A percentile compares a stretch with the other conserved stretches of the same genome.
Conservation (phyloP, 1,284 basidiomycete genomes). For the Ceratobasidium sp. region DNA sequence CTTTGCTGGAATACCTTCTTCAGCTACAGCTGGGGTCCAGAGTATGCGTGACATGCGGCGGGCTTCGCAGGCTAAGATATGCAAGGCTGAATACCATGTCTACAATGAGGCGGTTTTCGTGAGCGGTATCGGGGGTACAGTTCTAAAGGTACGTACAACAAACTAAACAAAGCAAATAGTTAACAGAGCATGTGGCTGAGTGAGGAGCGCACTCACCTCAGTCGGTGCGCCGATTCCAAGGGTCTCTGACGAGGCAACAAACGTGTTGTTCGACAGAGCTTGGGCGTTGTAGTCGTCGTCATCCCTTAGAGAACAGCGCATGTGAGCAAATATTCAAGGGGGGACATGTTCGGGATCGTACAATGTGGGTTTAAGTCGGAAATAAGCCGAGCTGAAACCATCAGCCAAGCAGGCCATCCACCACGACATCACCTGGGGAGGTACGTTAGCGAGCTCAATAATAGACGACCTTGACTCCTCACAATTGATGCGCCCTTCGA, state of each 20-base stretch:
- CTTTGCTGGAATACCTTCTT: conserved; percentile 80
- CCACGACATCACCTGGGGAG: conserved; percentile 79
- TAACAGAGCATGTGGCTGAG: conserved; percentile 38
- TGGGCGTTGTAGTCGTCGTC: conserved; percentile 76
- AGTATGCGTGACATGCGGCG: conserved; percentile 82
- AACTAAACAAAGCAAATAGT: conserved; percentile 57
- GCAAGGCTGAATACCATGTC: conserved; percentile 68
- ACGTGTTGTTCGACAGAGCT: conserved; percentile 36
- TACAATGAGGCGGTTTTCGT: conserved; percentile 45
- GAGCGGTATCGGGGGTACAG: conserved; percentile 34
- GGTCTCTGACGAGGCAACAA: conserved; percentile 47
- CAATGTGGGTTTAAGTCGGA: conserved; percentile 72
- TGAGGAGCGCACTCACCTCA: conserved; percentile 65
- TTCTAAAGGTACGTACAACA: conserved; percentile 56
- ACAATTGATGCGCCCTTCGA: conserved; percentile 39
- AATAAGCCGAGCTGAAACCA: conserved; percentile 70
- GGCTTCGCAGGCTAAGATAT: conserved; percentile 82
- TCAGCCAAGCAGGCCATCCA: conserved; percentile 75
- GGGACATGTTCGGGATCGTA: conserved; percentile 61
- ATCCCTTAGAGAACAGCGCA: conserved; percentile 63
- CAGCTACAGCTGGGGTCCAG: conserved; percentile 80
- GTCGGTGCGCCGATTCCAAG: conserved; percentile 53
- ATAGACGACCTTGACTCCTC: background rate
- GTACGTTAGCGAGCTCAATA: background rate
- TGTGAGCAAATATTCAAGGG: conserved; percentile 62